Evolutionary conservation across 495 filamentous ascomycete species (phyloP).

Genomic region (Letharia lupina): DNA sequence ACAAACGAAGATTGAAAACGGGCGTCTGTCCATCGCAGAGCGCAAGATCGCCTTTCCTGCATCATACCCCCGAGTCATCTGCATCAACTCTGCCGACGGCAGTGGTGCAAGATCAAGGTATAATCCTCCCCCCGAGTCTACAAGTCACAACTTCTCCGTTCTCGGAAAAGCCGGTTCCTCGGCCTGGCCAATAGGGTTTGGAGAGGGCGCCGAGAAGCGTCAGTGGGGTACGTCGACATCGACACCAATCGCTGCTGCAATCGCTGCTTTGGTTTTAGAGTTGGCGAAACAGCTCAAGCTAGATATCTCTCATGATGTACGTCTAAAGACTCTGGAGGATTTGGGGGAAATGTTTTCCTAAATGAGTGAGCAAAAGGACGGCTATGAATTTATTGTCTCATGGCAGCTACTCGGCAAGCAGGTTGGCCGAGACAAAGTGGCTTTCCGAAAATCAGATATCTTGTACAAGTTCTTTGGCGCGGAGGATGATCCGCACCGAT

Average conservation of each 20-base stretch:
- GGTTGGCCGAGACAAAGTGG: neutral
- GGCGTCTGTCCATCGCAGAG: no score
- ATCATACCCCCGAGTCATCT: constrained; percentile 14
- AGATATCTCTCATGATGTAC: neutral
- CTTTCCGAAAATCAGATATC: neutral
- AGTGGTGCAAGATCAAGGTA: constrained; percentile 14
- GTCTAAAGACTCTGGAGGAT: neutral
- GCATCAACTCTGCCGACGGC: constrained; percentile 20
- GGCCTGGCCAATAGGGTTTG: constrained; percentile 15
- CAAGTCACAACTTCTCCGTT: constrained; percentile 15
- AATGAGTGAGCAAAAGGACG: constrained; percentile 4
- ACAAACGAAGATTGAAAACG: no score
- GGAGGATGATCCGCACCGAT: neutral
- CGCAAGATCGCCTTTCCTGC: constrained; percentile 20
- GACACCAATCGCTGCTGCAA: constrained; percentile 21
- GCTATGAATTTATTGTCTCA: neutral
- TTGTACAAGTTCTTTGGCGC: neutral
- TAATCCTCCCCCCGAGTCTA: constrained; percentile 3
- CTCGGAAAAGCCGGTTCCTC: constrained; percentile 17
- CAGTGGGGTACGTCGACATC: constrained; percentile 19
- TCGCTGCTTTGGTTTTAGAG: constrained; percentile 22
- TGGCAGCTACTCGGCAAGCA: neutral
- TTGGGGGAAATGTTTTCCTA: neutral
- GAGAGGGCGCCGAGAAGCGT: neutral
- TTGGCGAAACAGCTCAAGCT: constrained; percentile 14